Conservation (phyloP, 2,329 filamentous ascomycete genomes). For the Phaeosphaeriaceae sp. region DNA sequence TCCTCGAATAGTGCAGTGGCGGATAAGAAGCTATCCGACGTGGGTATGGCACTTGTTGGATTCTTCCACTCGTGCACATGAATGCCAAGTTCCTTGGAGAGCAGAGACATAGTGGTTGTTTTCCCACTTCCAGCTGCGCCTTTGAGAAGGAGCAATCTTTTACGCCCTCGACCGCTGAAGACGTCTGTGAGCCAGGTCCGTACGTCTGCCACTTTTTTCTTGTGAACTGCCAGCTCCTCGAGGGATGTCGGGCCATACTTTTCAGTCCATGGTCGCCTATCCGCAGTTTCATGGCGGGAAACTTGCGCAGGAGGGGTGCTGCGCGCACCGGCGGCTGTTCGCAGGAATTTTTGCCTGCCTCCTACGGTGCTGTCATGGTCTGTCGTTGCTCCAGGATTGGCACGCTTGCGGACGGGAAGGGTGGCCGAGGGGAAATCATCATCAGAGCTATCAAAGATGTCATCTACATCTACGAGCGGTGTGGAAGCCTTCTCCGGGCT, state of each 20-base stretch:
- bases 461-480: conserved; percentile 40
- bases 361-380: conserved; percentile 28
- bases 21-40: conserved; percentile 69
- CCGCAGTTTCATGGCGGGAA: conserved; percentile 48
- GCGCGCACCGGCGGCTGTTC: conserved; percentile 44
- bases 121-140: conserved; percentile 92
- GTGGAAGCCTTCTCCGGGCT: conserved; percentile 47
- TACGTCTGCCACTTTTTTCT: conserved; percentile 90
- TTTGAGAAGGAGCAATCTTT: conserved; percentile 83
- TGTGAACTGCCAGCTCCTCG: conserved; percentile 90
- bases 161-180: conserved; percentile 63
- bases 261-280: conserved; percentile 84
- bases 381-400: conserved; percentile 20
- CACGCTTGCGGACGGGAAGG: conserved; percentile 40
- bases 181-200: conserved; percentile 81
- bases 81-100: conserved; percentile 78
- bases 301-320: conserved; percentile 36
- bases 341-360: conserved; percentile 54
- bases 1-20: conserved; percentile 86
- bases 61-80: conserved; percentile 92
- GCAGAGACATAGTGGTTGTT: conserved; percentile 80
- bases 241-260: conserved; percentile 76
- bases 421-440: conserved; percentile 34
- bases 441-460: conserved; percentile 46
- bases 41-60: conserved; percentile 67